Percentiles rank a stretch among this genome's conserved stretches.
These are phyloP conservation scores for Lipomyces sp. DNA, from an alignment of 805 yeast genomes.

Conservation along the genomic window DNA sequence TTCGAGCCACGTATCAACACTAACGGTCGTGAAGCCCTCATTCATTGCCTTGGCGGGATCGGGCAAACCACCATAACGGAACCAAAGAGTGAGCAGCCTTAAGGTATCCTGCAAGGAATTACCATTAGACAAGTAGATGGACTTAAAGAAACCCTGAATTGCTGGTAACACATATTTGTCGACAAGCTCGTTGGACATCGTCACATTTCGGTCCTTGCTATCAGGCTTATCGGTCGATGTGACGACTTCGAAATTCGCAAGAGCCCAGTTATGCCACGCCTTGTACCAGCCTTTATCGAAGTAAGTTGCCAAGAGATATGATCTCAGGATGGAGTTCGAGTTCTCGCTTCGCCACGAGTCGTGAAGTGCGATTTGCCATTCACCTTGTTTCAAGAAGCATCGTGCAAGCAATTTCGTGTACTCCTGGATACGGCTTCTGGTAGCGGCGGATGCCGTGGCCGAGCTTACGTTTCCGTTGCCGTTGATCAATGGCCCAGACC, in stretches of 20 bases:
- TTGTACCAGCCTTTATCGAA: conserved; percentile 94
- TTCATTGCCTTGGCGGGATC: conserved; percentile 90
- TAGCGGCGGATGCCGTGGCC: conserved; percentile 7
- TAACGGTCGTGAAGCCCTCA: conserved; percentile 88
- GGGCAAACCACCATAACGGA: conserved; percentile 89
- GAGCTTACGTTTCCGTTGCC: conserved; percentile 7
- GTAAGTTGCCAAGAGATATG: conserved; percentile 91
- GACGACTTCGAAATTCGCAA: conserved; percentile 95
- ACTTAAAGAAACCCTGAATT: conserved; percentile 91
- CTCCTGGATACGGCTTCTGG: conserved; percentile 66
- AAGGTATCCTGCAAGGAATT: conserved; percentile 92
- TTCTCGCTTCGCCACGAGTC: conserved; percentile 72
- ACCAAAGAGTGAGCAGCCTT: conserved; percentile 90
- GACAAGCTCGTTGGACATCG: conserved; percentile 53
- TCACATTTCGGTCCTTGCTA: conserved; percentile 28
- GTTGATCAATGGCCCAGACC: neutral
- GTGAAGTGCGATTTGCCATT: conserved; percentile 90
- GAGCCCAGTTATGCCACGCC: conserved; percentile 99
- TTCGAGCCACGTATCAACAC: conserved; percentile 91
- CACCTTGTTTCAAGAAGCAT: conserved; percentile 96
- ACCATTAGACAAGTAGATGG: conserved; percentile 83
- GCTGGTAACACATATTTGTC: conserved; percentile 95
- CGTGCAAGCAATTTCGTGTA: conserved; percentile 86
- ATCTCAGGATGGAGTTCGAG: conserved; percentile 87
- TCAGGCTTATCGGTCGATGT: conserved; percentile 55